Base-by-base conservation (phyloP, 2,329 filamentous ascomycete genomes). In the Clathrospora elynae region DNA sequence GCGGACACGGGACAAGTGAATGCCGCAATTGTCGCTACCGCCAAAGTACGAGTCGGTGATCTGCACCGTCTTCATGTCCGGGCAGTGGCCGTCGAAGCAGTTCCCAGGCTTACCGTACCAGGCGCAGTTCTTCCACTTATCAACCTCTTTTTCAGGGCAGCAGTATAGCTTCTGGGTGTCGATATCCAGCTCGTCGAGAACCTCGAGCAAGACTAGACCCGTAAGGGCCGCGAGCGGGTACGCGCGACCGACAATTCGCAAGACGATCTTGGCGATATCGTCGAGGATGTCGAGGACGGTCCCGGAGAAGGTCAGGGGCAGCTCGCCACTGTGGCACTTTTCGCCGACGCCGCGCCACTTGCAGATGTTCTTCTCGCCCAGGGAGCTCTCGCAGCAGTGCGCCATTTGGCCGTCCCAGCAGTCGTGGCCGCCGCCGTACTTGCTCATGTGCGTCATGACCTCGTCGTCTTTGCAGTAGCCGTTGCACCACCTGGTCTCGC, bases 51-150 rank as follows among this genome's bases (percentile, higher is more conserved):
- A 49, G 23, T 61, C 55, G 6, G 64, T 57, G 12, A 70, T 49
- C 44, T 67, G 53, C 19, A 61, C 59, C 5, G 53, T 42, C 12
- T 53, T 42, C 14, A 49, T 55, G 24, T 51, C 53, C 0, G 52
- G 50, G 26, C 66, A 72, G 44, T 70, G 58, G 49, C 59, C 59
- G 22, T 71, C 64, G 42, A 62, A 68, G 45, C 64, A 72, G 31
- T 35, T 62, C 6, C 62, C 64, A 1, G 60, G 55, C 33, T 71
- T 49, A n/a, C 68, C 68, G 18, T 67, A 53, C 69, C 67, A 73
- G 12, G 41, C 36, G 49, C 66, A 72, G 51, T 70, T 67, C 34
- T 58, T 59, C 59, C 55, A 70, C 11, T 57, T 40, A 6, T 57
- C 42, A 10, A 46, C 28, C 4, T 67, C 56, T 19, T 61, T 51